Percentiles rank a stretch among this genome's conserved stretches.
phyloP scores from a whole-genome alignment of 768 basidiomycete genomes.

The Mycena filopes region DNA sequence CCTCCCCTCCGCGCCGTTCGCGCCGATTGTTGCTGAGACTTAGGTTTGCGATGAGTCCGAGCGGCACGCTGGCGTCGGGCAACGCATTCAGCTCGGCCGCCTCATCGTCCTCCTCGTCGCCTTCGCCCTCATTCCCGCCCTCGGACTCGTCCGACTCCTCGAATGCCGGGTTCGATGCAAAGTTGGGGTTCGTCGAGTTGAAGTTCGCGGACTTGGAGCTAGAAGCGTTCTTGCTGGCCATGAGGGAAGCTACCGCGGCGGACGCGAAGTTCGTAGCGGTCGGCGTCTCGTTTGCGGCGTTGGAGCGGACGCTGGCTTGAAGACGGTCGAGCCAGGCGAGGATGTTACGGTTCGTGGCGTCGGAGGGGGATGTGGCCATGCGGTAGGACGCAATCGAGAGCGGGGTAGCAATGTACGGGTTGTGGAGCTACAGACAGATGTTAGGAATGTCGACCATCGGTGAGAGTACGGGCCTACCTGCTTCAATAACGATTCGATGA shows the following conservation, averaged over 20 bases:
- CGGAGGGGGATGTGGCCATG: conserved; percentile 80
- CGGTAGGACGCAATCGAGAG: conserved; percentile 83
- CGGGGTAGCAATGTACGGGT: conserved; percentile 83
- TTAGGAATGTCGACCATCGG: conserved; percentile 4
- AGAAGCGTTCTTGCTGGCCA: neutral
- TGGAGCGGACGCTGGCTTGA: conserved; percentile 66
- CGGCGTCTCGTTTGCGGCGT: conserved; percentile 51
- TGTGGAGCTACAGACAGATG: conserved; percentile 66
- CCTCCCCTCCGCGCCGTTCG: conserved; percentile 49
- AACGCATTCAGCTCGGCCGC: conserved; percentile 58
- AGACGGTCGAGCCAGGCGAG: conserved; percentile 82
- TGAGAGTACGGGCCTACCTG: conserved; percentile 59
- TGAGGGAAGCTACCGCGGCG: neutral
- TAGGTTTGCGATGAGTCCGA: conserved; percentile 80
- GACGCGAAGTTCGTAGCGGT: conserved; percentile 6
- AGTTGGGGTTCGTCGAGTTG: conserved; percentile 18
- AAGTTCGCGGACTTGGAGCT: conserved; percentile 15
- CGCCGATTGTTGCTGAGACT: conserved; percentile 68
- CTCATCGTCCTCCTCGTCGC: conserved; percentile 51
- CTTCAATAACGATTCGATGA: conserved; percentile 87
- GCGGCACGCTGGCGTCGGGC: conserved; percentile 78
- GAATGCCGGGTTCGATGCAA: conserved; percentile 29
- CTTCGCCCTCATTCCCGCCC: conserved; percentile 42
- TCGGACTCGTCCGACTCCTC: conserved; percentile 35
- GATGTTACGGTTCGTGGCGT: conserved; percentile 73